These are phyloP conservation scores for Albatrellus ellisii DNA, from an alignment of 768 basidiomycete species.

Conservation along the genomic window DNA sequence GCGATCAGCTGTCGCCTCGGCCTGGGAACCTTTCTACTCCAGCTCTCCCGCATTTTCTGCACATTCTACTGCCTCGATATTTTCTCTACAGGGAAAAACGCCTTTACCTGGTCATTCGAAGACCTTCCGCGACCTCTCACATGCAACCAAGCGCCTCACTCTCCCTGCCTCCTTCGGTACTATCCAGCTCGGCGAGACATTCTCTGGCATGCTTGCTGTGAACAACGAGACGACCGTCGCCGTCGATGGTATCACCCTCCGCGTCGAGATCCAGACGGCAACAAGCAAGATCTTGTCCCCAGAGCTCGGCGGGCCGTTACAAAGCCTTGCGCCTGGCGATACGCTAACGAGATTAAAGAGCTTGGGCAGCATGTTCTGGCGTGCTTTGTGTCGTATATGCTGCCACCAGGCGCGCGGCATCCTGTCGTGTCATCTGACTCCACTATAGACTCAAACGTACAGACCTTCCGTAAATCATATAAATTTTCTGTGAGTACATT, in stretches of 20 bases:
- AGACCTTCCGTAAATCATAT: constrained; percentile 81
- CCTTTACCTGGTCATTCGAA: constrained; percentile 71
- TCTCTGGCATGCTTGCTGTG: constrained; percentile 69
- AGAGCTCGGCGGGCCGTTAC: constrained; percentile 46
- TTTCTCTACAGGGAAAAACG: constrained; percentile 59
- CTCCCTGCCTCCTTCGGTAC: constrained; percentile 76
- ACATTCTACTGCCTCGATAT: constrained; percentile 64
- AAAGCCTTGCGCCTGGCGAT: constrained; percentile 38
- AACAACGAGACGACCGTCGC: constrained; percentile 62
- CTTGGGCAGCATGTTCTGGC: constrained; percentile 83
- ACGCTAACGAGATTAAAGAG: constrained; percentile 84
- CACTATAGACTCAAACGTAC: constrained; percentile 43
- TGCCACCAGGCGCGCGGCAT: constrained; percentile 43
- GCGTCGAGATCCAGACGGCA: constrained; percentile 79
- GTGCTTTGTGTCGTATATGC: constrained; percentile 74
- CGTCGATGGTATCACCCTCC: constrained; percentile 50
- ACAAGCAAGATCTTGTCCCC: constrained; percentile 48
- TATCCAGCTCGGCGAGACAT: constrained; percentile 84
- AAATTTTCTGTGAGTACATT: constrained; percentile 65
- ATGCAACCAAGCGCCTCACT: constrained; percentile 66
- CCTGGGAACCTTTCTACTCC: constrained; percentile 84
- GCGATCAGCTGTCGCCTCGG: constrained; percentile 61
- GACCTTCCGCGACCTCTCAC: constrained; percentile 70
- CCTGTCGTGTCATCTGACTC: constrained; percentile 25
- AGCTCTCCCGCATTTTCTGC: constrained; percentile 72